A percentile compares a stretch with the other conserved stretches of the same genome.
Evolutionary conservation across 2,329 filamentous ascomycete species (phyloP).

Genomic region (Venturia aucupariae): DNA sequence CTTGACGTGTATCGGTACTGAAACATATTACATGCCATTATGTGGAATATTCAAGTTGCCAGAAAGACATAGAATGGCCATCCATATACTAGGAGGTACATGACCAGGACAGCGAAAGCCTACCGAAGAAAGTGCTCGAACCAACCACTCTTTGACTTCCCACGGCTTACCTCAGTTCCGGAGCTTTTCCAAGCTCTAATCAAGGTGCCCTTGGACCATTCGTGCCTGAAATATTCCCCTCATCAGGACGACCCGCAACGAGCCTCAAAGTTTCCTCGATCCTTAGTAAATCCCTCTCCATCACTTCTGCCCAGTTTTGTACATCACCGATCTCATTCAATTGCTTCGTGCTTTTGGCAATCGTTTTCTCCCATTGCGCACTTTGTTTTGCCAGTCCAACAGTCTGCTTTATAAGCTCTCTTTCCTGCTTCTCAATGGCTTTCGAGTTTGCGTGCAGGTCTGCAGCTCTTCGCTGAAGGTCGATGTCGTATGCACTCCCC

Average conservation of each 20-base stretch:
- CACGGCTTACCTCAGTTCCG: background rate
- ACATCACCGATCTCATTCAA: constrained; percentile 74
- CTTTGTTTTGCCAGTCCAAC: constrained; percentile 53
- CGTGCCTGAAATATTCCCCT: constrained; percentile 26
- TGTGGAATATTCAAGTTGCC: background rate
- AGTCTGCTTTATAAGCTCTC: constrained; percentile 52
- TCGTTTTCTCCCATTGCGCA: constrained; percentile 54
- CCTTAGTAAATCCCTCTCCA: constrained; percentile 41
- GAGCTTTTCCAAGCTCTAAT: background rate
- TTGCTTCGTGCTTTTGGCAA: constrained; percentile 51
- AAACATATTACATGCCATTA: background rate
- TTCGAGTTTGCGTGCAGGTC: constrained; percentile 61
- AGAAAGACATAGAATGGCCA: background rate
- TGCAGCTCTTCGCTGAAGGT: constrained; percentile 57
- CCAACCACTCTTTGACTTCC: background rate
- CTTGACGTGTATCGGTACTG: background rate
- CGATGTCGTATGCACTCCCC: constrained; percentile 59
- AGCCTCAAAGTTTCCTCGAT: constrained; percentile 32
- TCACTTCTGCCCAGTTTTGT: constrained; percentile 80
- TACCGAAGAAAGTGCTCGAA: background rate
- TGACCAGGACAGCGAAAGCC: background rate
- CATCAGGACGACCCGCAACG: constrained; percentile 24
- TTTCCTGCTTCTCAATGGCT: constrained; percentile 58
- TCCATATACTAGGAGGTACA: too few species aligned
- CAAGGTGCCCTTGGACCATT: constrained; percentile 2